Base-by-base conservation (phyloP, 2,329 filamentous ascomycete species). In the Cercospora berteroae region DNA sequence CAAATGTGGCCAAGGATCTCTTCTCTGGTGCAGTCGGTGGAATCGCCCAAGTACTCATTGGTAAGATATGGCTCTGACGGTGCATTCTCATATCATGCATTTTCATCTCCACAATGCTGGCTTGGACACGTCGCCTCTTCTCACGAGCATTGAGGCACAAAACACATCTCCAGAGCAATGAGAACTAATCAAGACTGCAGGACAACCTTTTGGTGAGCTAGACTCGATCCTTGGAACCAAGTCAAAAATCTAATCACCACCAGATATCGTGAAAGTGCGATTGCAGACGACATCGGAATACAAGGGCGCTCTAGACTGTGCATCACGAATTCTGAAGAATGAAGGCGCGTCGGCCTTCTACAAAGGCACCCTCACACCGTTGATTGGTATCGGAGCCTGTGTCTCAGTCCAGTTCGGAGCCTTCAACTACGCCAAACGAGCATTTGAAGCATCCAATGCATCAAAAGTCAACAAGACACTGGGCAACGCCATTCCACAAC, bases 351-450 rank as follows among this genome's bases (percentile, higher is more conserved):
- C 91, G 12, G 95, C 95, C 66, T 99, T 99, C 84, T 99, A 99
- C 88, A 99, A 99, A 73, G 95, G 95, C 76, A 98, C 95, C 0
- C 85, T 99, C 65, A 98, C 95, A 5, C 95, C 95, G 0, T 85
- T 99, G 65, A 87, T 99, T 66, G 95, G 95, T 73, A 98, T 99
- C 77, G 95, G 95, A 74, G 95, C 95, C 73, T 99, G 95, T 79
- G 84, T 89, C 56, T 97, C 93, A n/a, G 90, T 99, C 75, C 95
- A 99, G 84, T 99, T 99, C 80, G 95, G 94, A 70, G 95, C 91
- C 75, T 99, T 98, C 85, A 93, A 97, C 84, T 90, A 91, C 77
- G 94, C 94, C 8, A 91, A 92, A 68, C 92, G 95, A 67, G 90
- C 87, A 76, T 89, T 99, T 78, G 94, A 98, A 82, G 83, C 87